phyloP scores from a whole-genome alignment of 768 basidiomycete species.

The Suillus clintonianus region DNA sequence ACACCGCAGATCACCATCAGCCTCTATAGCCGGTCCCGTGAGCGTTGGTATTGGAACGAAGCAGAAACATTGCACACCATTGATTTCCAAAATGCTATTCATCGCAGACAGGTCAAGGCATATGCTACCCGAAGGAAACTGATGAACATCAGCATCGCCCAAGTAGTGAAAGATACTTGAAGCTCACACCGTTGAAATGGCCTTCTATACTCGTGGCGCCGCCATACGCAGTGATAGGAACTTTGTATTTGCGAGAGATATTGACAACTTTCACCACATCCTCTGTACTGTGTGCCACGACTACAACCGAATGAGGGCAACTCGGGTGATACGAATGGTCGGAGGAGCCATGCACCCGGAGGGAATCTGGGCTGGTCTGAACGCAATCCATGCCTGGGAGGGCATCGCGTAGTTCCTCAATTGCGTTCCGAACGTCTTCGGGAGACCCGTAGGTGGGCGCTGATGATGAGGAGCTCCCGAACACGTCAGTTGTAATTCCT shows the following conservation, averaged over 20 bases:
- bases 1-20: slow-evolving; percentile 73
- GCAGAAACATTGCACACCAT: slow-evolving; percentile 38
- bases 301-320: slow-evolving; percentile 56
- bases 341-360: slow-evolving; percentile 64
- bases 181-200: slow-evolving; percentile 73
- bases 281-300: slow-evolving; percentile 65
- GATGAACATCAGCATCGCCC: not conserved
- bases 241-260: slow-evolving; percentile 67
- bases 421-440: slow-evolving; percentile 50
- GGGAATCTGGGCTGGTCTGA: slow-evolving; percentile 49
- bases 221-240: slow-evolving; percentile 81
- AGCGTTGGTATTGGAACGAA: slow-evolving; percentile 5
- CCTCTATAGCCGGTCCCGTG: slow-evolving; percentile 41
- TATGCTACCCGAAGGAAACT: slow-evolving; percentile 56
- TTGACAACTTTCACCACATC: slow-evolving; percentile 84
- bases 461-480: slow-evolving; percentile 5
- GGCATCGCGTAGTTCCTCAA: slow-evolving; percentile 48
- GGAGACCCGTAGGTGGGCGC: slow-evolving; percentile 45
- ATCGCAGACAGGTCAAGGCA: slow-evolving; percentile 68
- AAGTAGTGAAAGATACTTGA: not conserved
- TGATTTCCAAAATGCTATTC: slow-evolving; percentile 63
- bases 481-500: not conserved
- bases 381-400: slow-evolving; percentile 52
- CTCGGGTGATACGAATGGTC: slow-evolving; percentile 68
- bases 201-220: slow-evolving; percentile 90